Percentiles rank a stretch among this genome's conserved stretches.
Evolutionary conservation across 768 basidiomycete genomes (phyloP).

Genomic region (Russula sp.): DNA sequence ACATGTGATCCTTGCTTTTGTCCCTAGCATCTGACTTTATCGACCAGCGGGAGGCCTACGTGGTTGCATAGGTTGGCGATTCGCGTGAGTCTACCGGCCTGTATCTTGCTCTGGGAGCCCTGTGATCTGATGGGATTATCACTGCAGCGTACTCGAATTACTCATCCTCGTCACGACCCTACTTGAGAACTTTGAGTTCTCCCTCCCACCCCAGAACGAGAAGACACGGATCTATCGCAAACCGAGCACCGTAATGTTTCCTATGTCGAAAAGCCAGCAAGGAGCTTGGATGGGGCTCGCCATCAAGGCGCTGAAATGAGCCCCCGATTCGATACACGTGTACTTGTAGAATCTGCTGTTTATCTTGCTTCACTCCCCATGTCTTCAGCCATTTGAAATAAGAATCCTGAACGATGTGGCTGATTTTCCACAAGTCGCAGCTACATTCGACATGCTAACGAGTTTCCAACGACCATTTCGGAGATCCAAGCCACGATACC

Average conservation of each 20-base stretch:
- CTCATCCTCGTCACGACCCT: conserved; percentile 6
- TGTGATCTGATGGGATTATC: background rate
- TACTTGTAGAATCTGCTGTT: background rate
- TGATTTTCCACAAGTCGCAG: background rate
- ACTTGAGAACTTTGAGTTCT: conserved; percentile 19
- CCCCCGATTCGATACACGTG: background rate
- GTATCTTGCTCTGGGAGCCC: background rate
- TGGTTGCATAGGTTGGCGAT: conserved; percentile 17
- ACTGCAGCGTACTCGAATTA: conserved; percentile 15
- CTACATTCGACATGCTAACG: too few species aligned
- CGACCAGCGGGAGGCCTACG: conserved; percentile 16
- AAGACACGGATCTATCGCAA: conserved; percentile 18
- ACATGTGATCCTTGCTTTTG: background rate
- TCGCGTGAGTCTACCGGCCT: conserved; percentile 8
- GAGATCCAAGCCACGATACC: too few species aligned
- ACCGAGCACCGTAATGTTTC: conserved; percentile 9
- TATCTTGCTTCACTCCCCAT: background rate
- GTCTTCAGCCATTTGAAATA: too few species aligned
- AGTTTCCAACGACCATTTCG: too few species aligned
- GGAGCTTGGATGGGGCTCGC: conserved; percentile 18
- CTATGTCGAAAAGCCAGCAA: conserved; percentile 5
- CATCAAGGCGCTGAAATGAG: conserved; percentile 15
- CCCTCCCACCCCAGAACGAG: conserved; percentile 12
- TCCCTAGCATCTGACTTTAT: background rate
- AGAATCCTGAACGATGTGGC: background rate